Evolutionary conservation across 148 eudicot species (phyloP).

Genomic region (Silene conica): DNA sequence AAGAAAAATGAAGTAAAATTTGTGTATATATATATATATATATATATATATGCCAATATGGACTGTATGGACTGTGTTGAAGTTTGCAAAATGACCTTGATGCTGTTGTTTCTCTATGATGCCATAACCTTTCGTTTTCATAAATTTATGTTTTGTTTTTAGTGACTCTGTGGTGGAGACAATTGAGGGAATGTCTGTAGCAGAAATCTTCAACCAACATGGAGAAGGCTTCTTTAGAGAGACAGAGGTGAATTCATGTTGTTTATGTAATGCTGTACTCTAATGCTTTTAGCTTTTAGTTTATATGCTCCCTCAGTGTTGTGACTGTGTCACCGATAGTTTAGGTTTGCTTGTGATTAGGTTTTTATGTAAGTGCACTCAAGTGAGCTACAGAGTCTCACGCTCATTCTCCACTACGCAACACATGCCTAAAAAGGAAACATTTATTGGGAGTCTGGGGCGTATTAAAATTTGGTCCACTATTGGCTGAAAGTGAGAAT

Average conservation of each 20-base stretch:
- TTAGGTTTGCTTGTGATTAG: not conserved
- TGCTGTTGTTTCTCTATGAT: not conserved
- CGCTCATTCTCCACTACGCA: not conserved
- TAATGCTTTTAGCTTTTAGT: not conserved
- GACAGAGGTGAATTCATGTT: slow-evolving; percentile 52
- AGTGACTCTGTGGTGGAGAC: slow-evolving; percentile 72
- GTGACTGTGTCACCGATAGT: not conserved
- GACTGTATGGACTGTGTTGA: too few species aligned
- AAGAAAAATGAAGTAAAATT: too few species aligned
- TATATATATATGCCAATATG: too few species aligned
- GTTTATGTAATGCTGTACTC: not conserved
- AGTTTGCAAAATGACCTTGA: not conserved
- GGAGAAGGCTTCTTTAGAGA: slow-evolving; percentile 94
- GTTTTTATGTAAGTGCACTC: not conserved
- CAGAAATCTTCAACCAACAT: slow-evolving; percentile 74
- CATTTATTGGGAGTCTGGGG: not conserved
- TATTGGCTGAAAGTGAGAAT: not conserved
- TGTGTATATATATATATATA: not conserved
- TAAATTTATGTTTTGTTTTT: slow-evolving; percentile 33
- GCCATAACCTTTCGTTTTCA: slow-evolving; percentile 10
- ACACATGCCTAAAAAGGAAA: not conserved
- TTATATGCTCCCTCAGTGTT: not conserved
- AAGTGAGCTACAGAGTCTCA: not conserved
- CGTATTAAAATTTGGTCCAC: not conserved
- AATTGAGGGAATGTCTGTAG: slow-evolving; percentile 57